Percentiles rank a stretch among this genome's conserved stretches.
Conservation (phyloP, 306 rosid species). For the Prinsepia uniflora region DNA sequence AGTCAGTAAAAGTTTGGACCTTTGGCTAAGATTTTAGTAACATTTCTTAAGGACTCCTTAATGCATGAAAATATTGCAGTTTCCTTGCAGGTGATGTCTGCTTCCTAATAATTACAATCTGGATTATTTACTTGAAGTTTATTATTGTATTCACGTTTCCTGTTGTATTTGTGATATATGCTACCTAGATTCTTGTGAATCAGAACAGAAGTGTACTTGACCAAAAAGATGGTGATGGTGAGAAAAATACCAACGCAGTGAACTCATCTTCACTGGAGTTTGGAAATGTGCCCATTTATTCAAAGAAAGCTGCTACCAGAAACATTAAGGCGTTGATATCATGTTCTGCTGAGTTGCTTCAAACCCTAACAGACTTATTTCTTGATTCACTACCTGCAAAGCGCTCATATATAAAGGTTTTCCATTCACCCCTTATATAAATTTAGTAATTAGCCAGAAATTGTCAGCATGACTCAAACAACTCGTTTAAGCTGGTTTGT, state of each 20-base stretch:
- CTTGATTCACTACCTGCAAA: slow-evolving; percentile 47
- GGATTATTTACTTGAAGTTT: neutral
- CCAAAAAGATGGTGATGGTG: slow-evolving; percentile 33
- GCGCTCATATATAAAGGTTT: slow-evolving; percentile 60
- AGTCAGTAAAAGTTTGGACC: slow-evolving; percentile 36
- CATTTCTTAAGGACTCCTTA: slow-evolving; percentile 59
- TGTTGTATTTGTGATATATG: slow-evolving; percentile 19
- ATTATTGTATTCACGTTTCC: slow-evolving; percentile 9
- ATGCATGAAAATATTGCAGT: slow-evolving; percentile 65
- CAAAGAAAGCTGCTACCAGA: slow-evolving; percentile 69
- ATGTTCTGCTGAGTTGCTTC: slow-evolving; percentile 60
- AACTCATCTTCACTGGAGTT: slow-evolving; percentile 34
- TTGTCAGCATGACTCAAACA: neutral
- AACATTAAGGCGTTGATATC: slow-evolving; percentile 65
- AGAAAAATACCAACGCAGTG: slow-evolving; percentile 22
- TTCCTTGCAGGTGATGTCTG: slow-evolving; percentile 63
- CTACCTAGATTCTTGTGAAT: slow-evolving; percentile 67
- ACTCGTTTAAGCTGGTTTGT: neutral
- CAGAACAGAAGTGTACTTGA: slow-evolving; percentile 63
- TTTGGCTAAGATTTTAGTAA: slow-evolving; percentile 47
- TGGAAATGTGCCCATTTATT: slow-evolving; percentile 41
- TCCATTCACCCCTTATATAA: slow-evolving; percentile 20
- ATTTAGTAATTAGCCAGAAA: neutral
- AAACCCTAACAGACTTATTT: slow-evolving; percentile 57
- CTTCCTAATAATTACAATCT: slow-evolving; percentile 11